These are phyloP conservation scores for Macrophomina phaseolina DNA, from an alignment of 2,329 filamentous ascomycete species.

Conservation along the genomic window DNA sequence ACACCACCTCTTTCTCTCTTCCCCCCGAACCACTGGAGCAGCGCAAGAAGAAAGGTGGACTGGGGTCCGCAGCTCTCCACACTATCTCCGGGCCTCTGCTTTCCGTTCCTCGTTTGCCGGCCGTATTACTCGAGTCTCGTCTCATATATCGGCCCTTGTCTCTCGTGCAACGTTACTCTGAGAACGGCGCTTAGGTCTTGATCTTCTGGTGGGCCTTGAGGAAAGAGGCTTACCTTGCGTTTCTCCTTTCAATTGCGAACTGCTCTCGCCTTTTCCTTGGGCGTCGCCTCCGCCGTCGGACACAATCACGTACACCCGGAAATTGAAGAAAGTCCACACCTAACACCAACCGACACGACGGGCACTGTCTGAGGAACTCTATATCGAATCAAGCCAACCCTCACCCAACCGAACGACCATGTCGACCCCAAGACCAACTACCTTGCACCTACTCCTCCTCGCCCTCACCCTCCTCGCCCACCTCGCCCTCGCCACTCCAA, in stretches of 20 bases:
- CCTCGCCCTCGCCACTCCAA: conserved; percentile 5
- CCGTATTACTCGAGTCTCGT: conserved; percentile 24
- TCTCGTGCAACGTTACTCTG: conserved; percentile 14
- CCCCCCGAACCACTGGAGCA: not conserved
- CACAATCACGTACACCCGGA: too few relatives aligned
- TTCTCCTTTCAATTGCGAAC: not conserved
- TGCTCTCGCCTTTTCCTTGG: not conserved
- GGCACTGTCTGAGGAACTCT: too few relatives aligned
- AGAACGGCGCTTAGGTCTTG: conserved; percentile 11
- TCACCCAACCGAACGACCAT: not conserved
- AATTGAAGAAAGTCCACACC: too few relatives aligned
- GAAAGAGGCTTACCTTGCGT: not conserved
- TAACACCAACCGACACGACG: too few relatives aligned
- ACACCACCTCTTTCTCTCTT: too few relatives aligned
- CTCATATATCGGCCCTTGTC: conserved; percentile 21
- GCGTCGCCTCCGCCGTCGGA: not conserved
- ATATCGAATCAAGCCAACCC: not conserved
- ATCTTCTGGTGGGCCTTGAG: not conserved
- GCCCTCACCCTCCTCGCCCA: conserved; percentile 18
- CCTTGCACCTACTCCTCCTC: conserved; percentile 5
- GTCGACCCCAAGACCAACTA: not conserved
- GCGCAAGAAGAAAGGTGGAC: not conserved
- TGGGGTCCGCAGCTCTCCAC: not conserved
- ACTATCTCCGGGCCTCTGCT: not conserved
- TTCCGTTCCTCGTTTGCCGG: conserved; percentile 10